phyloP scores from a whole-genome alignment of 2,329 filamentous ascomycete species.

The Exophiala spinifera region DNA sequence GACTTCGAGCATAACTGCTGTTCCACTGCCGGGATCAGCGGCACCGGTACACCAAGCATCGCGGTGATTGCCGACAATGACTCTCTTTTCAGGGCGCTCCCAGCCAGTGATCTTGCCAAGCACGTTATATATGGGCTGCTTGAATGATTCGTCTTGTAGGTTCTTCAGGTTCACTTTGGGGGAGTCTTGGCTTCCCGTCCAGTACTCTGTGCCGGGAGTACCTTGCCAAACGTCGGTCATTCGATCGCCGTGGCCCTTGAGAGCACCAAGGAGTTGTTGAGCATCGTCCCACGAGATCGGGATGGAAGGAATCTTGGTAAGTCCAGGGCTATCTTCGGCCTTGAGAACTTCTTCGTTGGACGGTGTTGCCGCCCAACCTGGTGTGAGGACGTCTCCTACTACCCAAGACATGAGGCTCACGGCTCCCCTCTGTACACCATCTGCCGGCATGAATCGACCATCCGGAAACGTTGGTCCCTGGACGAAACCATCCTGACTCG shows the following conservation, averaged over 20 bases:
- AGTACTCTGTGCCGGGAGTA: slow-evolving; percentile 70
- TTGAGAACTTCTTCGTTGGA: slow-evolving; percentile 59
- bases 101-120: slow-evolving; percentile 79
- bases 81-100: slow-evolving; percentile 76
- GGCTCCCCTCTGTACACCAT: slow-evolving; percentile 76
- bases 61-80: slow-evolving; percentile 89
- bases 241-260: slow-evolving; percentile 70
- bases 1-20: slow-evolving; percentile 86
- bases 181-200: slow-evolving; percentile 73
- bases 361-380: slow-evolving; percentile 66
- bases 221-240: slow-evolving; percentile 71
- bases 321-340: slow-evolving; percentile 65
- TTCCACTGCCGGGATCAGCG: slow-evolving; percentile 80
- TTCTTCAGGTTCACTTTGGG: slow-evolving; percentile 81
- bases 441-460: slow-evolving; percentile 74
- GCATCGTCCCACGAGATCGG: slow-evolving; percentile 90
- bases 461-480: slow-evolving; percentile 70
- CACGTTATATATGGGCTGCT: slow-evolving; percentile 89
- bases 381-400: slow-evolving; percentile 86
- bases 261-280: slow-evolving; percentile 68
- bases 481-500: slow-evolving; percentile 75
- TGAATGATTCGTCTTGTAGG: slow-evolving; percentile 75
- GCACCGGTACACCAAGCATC: slow-evolving; percentile 91
- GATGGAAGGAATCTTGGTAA: slow-evolving; percentile 82
- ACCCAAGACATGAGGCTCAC: slow-evolving; percentile 81